Conservation (phyloP, 1,284 basidiomycete species). For the Cryptococcus neoformans region DNA sequence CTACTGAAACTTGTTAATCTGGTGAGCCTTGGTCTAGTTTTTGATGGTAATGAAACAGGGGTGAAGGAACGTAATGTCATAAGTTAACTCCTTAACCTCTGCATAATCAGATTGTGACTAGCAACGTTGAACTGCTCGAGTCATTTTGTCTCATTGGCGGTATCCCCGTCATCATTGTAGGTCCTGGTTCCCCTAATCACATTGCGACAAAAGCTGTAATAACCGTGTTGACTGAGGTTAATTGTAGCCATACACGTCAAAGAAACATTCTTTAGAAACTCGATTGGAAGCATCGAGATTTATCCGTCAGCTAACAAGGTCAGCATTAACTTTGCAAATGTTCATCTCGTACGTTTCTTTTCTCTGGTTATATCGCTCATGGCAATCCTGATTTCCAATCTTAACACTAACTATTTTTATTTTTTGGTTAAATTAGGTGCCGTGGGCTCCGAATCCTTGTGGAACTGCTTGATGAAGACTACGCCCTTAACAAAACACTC, state of each 20-base stretch:
- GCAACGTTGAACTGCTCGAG: conserved; percentile 82
- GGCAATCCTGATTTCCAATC: background rate
- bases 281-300: conserved; percentile 94
- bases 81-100: too few species aligned
- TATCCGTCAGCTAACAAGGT: conserved; percentile 85
- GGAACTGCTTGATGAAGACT: conserved; percentile 94
- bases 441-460: conserved; percentile 91
- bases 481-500: conserved; percentile 81
- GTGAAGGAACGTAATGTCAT: too few species aligned
- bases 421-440: conserved; percentile 57
- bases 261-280: conserved; percentile 89
- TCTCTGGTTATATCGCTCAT: background rate
- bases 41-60: too few species aligned
- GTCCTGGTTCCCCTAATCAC: background rate
- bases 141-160: conserved; percentile 93
- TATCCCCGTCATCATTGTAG: conserved; percentile 86
- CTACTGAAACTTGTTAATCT: conserved; percentile 86
- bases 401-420: background rate
- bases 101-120: conserved; percentile 68
- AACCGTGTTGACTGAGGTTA: background rate
- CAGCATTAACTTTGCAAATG: conserved; percentile 92
- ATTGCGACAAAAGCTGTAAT: conserved; percentile 25
- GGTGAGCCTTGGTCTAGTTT: conserved; percentile 51
- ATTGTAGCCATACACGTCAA: conserved; percentile 74
- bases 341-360: conserved; percentile 78